Evolutionary conservation across 1,284 basidiomycete species (phyloP).

Genomic region (Veloporphyrellus conicus): DNA sequence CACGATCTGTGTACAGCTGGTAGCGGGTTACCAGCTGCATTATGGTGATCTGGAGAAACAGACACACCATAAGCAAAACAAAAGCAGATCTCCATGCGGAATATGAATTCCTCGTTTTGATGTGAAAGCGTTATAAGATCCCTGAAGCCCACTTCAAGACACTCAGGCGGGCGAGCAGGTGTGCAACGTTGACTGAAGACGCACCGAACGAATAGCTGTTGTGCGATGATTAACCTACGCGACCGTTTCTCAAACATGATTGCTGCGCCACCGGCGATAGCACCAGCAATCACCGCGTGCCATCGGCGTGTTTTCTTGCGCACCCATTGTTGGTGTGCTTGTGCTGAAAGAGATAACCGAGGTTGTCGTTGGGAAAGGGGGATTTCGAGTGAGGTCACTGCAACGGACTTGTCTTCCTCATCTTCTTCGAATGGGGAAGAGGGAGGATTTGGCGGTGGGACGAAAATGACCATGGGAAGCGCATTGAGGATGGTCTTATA

Average conservation of each 20-base stretch:
- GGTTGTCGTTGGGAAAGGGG: conserved; percentile 36
- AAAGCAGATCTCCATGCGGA: conserved; percentile 80
- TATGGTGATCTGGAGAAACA: not conserved
- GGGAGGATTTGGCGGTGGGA: conserved; percentile 30
- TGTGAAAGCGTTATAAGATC: conserved; percentile 74
- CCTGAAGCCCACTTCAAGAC: conserved; percentile 68
- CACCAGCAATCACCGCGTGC: conserved; percentile 87
- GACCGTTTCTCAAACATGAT: conserved; percentile 78
- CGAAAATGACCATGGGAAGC: conserved; percentile 73
- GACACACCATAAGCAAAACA: conserved; percentile 74
- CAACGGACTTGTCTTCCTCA: conserved; percentile 24
- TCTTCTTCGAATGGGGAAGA: conserved; percentile 41
- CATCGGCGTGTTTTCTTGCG: conserved; percentile 69
- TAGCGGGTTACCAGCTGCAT: conserved; percentile 2
- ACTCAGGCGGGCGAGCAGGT: conserved; percentile 3
- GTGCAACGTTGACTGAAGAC: not conserved
- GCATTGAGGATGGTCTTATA: conserved; percentile 83
- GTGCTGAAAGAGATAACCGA: conserved; percentile 57
- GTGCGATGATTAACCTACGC: conserved; percentile 72
- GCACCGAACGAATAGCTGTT: conserved; percentile 86
- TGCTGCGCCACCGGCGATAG: conserved; percentile 75
- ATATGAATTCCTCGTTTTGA: conserved; percentile 64
- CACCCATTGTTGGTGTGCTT: conserved; percentile 60
- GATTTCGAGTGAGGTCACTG: conserved; percentile 28
- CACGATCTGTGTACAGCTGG: conserved; percentile 85